Base-by-base conservation (phyloP, 2,329 filamentous ascomycete genomes). In the Teratosphaeria zuluensis region DNA sequence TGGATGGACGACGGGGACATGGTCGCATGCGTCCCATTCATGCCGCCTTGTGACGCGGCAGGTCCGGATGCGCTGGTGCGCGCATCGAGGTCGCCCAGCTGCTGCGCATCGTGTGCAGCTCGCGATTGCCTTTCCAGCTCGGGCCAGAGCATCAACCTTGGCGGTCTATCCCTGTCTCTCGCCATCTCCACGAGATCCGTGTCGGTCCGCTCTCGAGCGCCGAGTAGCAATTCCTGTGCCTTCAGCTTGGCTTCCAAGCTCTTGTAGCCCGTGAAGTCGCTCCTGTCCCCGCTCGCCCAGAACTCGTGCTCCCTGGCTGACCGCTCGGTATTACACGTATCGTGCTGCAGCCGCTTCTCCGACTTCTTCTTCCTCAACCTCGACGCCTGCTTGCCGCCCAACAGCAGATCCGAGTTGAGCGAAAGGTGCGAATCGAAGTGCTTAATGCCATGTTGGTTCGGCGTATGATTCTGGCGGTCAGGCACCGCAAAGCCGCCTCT, bases 1-100 rank as follows among this genome's bases (percentile, higher is more conserved):
- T 70, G 73, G 64, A 76, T 28, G 11, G 56, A 53, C 30, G 54
- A 51, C 53, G 54, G 7, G 38, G 53, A n/a, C 42, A 48, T 42
- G 35, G 35, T n/a, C 6, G 42, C 19, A 8, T 19, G 8, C 19
- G 16, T 48, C 8, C 6, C n/a, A 48, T n/a, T n/a, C n/a, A 19
- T 48, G 19, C 58, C 14, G 31, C 30, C 48, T 28, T 54, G 14
- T 52, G 52, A 24, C 30, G 30, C 16, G 53, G 53, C 11, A 55
- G 32, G 19, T 21, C 51, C 21, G 56, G 59, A 21, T 32, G 38
- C 35, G 28, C 16, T 56, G 42, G 35, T 58, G 42, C n/a, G 38
- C 16, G 24, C 32, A 16, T 30, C 51, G n/a, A 6, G 14, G 9
- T 56, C n/a, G 14, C 32, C n/a, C 14, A 56, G 19, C 42, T 56